Evolutionary conservation across 75 land plant species (phyloP).

Genomic region (Pseudotsuga menziesii): DNA sequence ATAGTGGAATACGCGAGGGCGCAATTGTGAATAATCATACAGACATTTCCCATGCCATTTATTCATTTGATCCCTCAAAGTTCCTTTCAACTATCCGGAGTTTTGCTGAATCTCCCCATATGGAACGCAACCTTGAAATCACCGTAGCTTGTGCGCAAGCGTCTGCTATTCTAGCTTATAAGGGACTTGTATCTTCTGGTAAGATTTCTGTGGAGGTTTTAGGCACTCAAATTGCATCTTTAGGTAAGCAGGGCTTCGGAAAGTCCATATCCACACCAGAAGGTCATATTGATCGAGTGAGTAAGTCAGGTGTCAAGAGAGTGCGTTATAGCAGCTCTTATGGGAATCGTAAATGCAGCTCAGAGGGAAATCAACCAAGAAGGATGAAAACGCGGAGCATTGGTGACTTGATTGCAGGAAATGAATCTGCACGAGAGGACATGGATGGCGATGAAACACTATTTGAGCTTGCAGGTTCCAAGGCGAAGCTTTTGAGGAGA

Average conservation of each 20-base stretch:
- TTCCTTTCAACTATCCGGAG: slow-evolving; percentile 29
- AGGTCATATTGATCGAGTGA: background rate
- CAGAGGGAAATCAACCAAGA: slow-evolving; percentile 12
- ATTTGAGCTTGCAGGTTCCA: background rate
- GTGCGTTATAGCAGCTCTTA: background rate
- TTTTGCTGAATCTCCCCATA: slow-evolving; percentile 37
- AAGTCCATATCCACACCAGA: background rate
- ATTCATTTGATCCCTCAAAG: slow-evolving; percentile 35
- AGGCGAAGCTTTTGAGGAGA: background rate
- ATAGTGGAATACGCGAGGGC: slow-evolving; percentile 44
- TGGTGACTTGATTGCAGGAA: slow-evolving; percentile 10
- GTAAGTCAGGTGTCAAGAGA: background rate
- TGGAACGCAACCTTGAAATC: slow-evolving; percentile 25
- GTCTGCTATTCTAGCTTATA: slow-evolving; percentile 32
- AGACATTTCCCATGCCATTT: slow-evolving; percentile 14
- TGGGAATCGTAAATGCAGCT: slow-evolving; percentile 6
- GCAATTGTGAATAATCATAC: slow-evolving; percentile 17
- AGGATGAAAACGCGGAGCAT: slow-evolving; percentile 13
- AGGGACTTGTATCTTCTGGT: slow-evolving; percentile 34
- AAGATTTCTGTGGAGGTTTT: slow-evolving; percentile 13
- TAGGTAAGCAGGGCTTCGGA: background rate
- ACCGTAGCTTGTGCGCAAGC: slow-evolving; percentile 47
- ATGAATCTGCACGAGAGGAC: slow-evolving; percentile 4
- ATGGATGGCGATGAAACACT: slow-evolving; percentile 5
- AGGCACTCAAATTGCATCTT: slow-evolving; percentile 9